Evolutionary conservation across 768 basidiomycete species (phyloP), one percentile per base, ranked within the genome.

Genomic region (Tremella yokohamensis): DNA sequence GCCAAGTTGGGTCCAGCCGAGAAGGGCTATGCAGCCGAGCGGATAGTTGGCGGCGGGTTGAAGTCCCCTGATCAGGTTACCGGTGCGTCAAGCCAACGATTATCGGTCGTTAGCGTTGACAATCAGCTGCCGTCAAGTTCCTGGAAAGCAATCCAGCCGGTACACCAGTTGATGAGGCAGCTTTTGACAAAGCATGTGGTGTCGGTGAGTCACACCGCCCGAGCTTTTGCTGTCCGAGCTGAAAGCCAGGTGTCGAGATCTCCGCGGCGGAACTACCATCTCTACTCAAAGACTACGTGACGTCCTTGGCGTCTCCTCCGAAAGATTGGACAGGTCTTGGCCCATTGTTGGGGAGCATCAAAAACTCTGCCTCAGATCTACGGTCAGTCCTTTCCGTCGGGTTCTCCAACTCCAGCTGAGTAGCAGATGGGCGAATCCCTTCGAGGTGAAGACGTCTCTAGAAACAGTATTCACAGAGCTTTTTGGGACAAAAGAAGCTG

Each of bases 41-140:
- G 81, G 61, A 85, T 98, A 66, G 73, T 84, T n/a, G 82, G 85
- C 55, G 85, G 83, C 19, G 83, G 83, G 62, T 76, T 98, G 57
- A 88, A 86, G 77, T 84, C 82, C 34, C 82, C 84, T 2, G 94
- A 97, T 74, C 93, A 97, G 80, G 84, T 96, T 22, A 80, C 83
- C 53, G 93, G 93, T 91, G 68, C 66, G 85, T 76, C 11, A 19
- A 26, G 51, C 22, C 19, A 22, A 37, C 22, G 26, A 18, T 13
- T 38, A 11, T 50, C 24, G 25, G 42, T 19, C 40, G 29, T 40
- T 18, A 19, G 3, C 42, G 47, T 45, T 63, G 11, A 56, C 18
- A 52, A 7, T 24, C 8, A 89, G 90, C 85, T 66, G 89, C 89
- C 13, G 79, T 84, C 19, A 90, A 87, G 76, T 92, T 86, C 72